A percentile compares a stretch with the other conserved stretches of the same genome.
phyloP scores from a whole-genome alignment of 2,329 filamentous ascomycete genomes.

The Colletotrichum sp. region DNA sequence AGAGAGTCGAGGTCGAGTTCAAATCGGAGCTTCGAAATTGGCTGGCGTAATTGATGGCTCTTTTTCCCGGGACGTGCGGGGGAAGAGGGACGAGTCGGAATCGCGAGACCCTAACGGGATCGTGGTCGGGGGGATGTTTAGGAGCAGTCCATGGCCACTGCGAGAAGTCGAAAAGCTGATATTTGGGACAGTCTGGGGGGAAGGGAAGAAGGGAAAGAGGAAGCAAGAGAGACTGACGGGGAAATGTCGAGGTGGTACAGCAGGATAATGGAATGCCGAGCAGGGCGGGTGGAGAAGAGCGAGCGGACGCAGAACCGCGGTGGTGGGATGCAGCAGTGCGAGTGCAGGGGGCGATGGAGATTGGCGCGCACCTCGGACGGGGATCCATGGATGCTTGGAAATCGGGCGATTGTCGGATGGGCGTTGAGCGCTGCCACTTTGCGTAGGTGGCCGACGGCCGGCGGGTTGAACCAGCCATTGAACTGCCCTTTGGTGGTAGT shows the following conservation, averaged over 20 bases:
- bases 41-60: constrained; percentile 4
- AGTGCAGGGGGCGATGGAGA: neutral
- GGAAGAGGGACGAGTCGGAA: constrained; percentile 16
- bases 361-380: constrained; percentile 7
- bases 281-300: constrained; percentile 17
- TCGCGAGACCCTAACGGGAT: constrained; percentile 18
- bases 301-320: constrained; percentile 19
- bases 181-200: neutral
- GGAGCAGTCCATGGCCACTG: constrained; percentile 13
- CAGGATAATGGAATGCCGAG: constrained; percentile 13
- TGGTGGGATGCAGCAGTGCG: constrained; percentile 12
- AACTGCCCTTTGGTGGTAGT: neutral
- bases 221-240: neutral
- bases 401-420: constrained; percentile 15
- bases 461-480: neutral
- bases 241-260: neutral
- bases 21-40: constrained; percentile 4
- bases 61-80: constrained; percentile 14
- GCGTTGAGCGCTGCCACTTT: constrained; percentile 8
- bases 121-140: constrained; percentile 10
- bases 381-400: constrained; percentile 14
- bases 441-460: neutral
- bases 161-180: neutral
- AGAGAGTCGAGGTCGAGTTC: neutral
- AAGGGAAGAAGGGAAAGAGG: neutral